Conservation (phyloP, 495 filamentous ascomycete genomes). For the Talaromyces liani region DNA sequence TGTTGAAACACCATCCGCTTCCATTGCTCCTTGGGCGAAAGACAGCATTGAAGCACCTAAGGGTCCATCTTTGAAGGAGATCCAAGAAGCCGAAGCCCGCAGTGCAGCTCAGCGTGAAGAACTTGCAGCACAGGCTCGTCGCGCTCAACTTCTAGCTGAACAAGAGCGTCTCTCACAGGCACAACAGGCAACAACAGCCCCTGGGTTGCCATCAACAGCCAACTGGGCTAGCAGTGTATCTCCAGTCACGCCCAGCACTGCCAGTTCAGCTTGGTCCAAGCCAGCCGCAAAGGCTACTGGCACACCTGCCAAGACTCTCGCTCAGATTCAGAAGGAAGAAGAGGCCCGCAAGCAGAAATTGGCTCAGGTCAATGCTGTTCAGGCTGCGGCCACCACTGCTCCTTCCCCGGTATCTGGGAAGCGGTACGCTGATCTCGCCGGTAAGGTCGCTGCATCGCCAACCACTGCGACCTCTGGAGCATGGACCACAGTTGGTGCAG, state of each 20-base stretch:
- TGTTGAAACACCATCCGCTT: slow-evolving; percentile 50
- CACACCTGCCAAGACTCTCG: slow-evolving; percentile 66
- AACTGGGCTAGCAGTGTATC: slow-evolving; percentile 82
- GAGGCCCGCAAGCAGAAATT: slow-evolving; percentile 75
- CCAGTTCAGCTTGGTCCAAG: slow-evolving; percentile 54
- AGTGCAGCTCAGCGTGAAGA: slow-evolving; percentile 91
- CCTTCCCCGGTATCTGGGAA: slow-evolving; percentile 57
- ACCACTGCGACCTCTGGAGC: slow-evolving; percentile 44
- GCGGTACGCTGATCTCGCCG: slow-evolving; percentile 90
- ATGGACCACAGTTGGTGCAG: slow-evolving; percentile 95
- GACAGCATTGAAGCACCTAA: slow-evolving; percentile 70
- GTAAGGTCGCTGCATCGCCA: slow-evolving; percentile 49
- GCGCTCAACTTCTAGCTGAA: slow-evolving; percentile 58
- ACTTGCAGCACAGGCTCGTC: slow-evolving; percentile 69
- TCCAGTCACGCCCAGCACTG: slow-evolving; percentile 45
- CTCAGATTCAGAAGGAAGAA: slow-evolving; percentile 95
- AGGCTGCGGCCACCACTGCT: slow-evolving; percentile 42
- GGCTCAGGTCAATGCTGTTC: slow-evolving; percentile 48
- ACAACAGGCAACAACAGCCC: slow-evolving; percentile 49
- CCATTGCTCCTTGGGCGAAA: slow-evolving; percentile 91
- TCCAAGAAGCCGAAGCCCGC: slow-evolving; percentile 89
- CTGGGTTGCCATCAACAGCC: slow-evolving; percentile 78
- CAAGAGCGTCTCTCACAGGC: slow-evolving; percentile 73
- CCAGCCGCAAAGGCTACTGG: slow-evolving; percentile 53
- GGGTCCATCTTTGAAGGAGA: slow-evolving; percentile 91